Conservation (phyloP, 805 yeast genomes). For the Priceomyces medius region DNA sequence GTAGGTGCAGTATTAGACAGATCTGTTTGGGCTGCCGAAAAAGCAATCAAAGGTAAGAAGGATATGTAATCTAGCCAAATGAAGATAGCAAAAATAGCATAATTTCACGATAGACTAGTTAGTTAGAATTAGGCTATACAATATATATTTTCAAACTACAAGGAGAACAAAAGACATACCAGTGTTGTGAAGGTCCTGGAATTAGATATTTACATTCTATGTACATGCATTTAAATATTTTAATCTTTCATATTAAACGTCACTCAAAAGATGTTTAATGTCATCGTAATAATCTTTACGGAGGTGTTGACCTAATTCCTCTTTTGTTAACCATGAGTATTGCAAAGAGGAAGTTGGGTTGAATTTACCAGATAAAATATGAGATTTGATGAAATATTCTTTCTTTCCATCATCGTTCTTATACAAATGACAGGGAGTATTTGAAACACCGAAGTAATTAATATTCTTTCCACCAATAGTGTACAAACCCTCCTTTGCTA, state of each 20-base stretch:
- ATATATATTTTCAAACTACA: background rate
- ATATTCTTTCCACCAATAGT: constrained; percentile 69
- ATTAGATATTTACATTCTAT: constrained; percentile 12
- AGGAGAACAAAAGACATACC: background rate
- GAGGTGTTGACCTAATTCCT: constrained; percentile 63
- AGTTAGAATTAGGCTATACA: background rate
- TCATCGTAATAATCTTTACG: constrained; percentile 54
- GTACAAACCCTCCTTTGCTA: constrained; percentile 75
- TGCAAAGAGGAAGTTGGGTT: constrained; percentile 42
- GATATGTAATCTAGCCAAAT: constrained; percentile 28
- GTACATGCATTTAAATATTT: constrained; percentile 11
- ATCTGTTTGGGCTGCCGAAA: constrained; percentile 86
- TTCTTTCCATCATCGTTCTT: constrained; percentile 35
- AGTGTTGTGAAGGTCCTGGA: constrained; percentile 1
- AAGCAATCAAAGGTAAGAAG: constrained; percentile 68
- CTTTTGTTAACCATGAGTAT: constrained; percentile 81
- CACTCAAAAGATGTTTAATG: constrained; percentile 49
- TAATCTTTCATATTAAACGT: constrained; percentile 23
- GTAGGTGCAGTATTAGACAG: constrained; percentile 88
- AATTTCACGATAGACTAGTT: background rate
- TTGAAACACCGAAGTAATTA: constrained; percentile 89
- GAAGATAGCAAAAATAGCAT: background rate
- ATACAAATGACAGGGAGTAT: constrained; percentile 75
- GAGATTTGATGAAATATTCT: constrained; percentile 82
- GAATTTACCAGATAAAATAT: constrained; percentile 82